Evolutionary conservation across 176 grass and related monocot species (phyloP), one percentile per base, ranked within the genome.

Genomic region (Raddia distichophylla): DNA sequence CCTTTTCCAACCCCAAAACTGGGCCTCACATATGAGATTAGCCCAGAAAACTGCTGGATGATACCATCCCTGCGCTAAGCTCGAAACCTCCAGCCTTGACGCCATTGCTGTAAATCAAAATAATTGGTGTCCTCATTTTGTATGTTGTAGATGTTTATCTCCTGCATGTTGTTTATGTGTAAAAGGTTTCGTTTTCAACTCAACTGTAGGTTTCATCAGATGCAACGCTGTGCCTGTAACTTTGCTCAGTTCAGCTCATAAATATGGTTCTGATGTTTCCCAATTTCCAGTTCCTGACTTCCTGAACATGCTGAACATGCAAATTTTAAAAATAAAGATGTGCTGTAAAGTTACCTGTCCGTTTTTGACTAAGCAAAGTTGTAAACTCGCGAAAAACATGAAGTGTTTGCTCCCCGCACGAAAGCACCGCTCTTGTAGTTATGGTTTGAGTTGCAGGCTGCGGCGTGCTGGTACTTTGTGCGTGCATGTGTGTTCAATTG

Each of bases 91-190:
- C 33, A 40, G 49, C 67, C 44, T 22, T 63, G 88, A 73, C 74
- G 79, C 79, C 88, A 68, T 90, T 49, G 67, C 10, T 90, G 88
- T 86, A 82, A 68, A 86, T 86, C 74, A 60, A 79, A 90, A 90
- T 90, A 90, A 90, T 86, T 49, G 88, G 88, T 17, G 79, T 74
- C 83, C 67, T 82, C 61, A 45, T 90, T 90, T 78, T 90, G 73
- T 62, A 73, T 61, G 67, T 17, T 75, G 60, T 86, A 82, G 66
- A 90, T 78, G 78, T 69, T 68, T 86, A 66, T 47, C 53, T 68
- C 10, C 40, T 37, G 22, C 77, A n/a, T 48, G 74, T 18, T 74
- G 34, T 60, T 48, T 74, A 54, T 40, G 60, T 74, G 83, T 86
- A 79, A 60, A 86, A 86, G 16, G 33, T 75, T 75, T 65, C 7